Evolutionary conservation across 352 stramenopile species (phyloP), one percentile per base, ranked within the genome.

Genomic region (Peronospora farinosa): DNA sequence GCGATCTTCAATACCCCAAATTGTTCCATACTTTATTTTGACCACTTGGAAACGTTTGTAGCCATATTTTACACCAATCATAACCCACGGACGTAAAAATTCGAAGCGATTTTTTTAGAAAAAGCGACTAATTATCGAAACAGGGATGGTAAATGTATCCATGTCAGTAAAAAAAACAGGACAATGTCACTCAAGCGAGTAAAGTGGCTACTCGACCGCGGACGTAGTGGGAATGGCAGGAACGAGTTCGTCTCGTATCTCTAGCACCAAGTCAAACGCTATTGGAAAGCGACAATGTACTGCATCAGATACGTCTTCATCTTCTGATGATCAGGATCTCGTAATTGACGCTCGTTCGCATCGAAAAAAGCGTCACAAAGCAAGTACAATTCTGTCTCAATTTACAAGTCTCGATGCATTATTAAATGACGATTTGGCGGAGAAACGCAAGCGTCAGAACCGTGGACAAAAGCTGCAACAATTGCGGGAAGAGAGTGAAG

Each of bases 391-490:
- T 38, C 49, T 83, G 33, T 57, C 64, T 46, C 71, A 89, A 64
- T 90, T 90, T 40, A 52, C 69, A 57, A 88, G 76, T 56, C 64
- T 92, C 12, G 80, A 92, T 58, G 80, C 80, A 40, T 70, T 92
- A 31, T 54, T 92, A 38, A 67, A 59, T 37, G 74, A 83, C 52
- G 78, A 89, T 46, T 31, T 65, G 25, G 66, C 69, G 19, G 70
- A 83, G 48, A 69, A 79, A 52, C 67, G 72, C 47, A 82, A 81
- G 54, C 80, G 83, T 32, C 57, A 77, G 48, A 53, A 65, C 45
- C 76, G 63, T 12, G 71, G 76, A 42, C 49, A 57, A 21, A 86
- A 82, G 60, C 44, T 92, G 21, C 51, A 80, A 55, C 52, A 65
- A 44, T 53, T 92, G 52, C 74, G 69, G 17, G 63, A 84, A 21